Percentiles rank a stretch among this genome's conserved stretches.
Evolutionary conservation across 345 rosid genomes (phyloP).

Genomic region (Eucalyptus pumila): DNA sequence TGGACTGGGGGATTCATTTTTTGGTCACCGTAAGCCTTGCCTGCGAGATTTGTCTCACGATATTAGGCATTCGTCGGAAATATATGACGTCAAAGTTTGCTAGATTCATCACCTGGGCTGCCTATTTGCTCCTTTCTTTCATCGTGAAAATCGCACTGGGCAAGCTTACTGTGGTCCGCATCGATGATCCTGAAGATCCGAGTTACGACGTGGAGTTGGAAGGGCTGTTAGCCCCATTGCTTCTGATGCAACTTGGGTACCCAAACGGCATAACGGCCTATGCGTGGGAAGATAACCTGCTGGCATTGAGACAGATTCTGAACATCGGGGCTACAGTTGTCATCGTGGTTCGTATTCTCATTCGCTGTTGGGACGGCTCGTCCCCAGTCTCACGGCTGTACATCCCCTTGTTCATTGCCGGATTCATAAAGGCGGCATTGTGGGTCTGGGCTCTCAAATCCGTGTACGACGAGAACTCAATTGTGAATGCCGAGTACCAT

Average conservation of each 20-base stretch:
- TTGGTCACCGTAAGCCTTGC: background rate
- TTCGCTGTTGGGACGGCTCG: too few species aligned
- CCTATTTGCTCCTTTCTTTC: background rate
- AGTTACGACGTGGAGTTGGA: background rate
- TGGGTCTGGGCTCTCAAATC: too few species aligned
- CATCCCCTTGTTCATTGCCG: too few species aligned
- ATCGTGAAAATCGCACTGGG: background rate
- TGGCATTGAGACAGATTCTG: too few species aligned
- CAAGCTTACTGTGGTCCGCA: background rate
- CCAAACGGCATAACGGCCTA: too few species aligned
- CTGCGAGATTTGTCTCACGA: background rate
- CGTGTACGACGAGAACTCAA: too few species aligned
- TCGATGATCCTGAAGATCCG: background rate
- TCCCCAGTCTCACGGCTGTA: too few species aligned
- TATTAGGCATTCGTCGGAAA: background rate
- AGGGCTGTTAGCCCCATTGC: background rate
- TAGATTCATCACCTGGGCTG: background rate
- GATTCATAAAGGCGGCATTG: too few species aligned
- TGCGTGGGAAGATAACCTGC: too few species aligned
- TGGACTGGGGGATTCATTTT: background rate
- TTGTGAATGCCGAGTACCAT: accelerated
- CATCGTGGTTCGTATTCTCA: too few species aligned
- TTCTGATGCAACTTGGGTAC: too few species aligned
- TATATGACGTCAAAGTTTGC: background rate
- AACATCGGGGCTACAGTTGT: too few species aligned